These are phyloP conservation scores for Tulasnella sp. DNA, from an alignment of 768 basidiomycete genomes.

Conservation along the genomic window DNA sequence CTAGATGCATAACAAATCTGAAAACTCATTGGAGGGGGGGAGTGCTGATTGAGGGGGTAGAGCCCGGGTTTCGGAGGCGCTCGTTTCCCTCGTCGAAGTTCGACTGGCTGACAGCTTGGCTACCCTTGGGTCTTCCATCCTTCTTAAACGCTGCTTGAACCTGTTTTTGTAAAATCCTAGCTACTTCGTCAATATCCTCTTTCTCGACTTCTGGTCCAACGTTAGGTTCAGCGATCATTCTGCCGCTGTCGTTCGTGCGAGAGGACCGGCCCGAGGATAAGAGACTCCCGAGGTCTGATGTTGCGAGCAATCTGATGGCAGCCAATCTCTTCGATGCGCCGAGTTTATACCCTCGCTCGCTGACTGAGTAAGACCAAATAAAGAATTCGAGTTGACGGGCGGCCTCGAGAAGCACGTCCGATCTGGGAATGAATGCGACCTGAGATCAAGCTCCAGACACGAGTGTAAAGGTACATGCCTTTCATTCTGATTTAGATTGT, in stretches of 20 bases:
- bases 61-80: background rate
- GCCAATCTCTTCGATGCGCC: constrained; percentile 33
- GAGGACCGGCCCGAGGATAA: background rate
- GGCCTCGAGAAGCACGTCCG: constrained; percentile 33
- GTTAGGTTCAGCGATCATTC: background rate
- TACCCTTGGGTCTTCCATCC: background rate
- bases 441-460: constrained; percentile 22
- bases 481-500: background rate
- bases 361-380: constrained; percentile 44
- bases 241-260: background rate
- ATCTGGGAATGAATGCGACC: background rate
- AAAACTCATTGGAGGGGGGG: background rate
- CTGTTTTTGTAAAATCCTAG: background rate
- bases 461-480: constrained; percentile 20
- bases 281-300: background rate
- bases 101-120: background rate
- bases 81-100: background rate
- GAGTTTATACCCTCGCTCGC: constrained; percentile 42
- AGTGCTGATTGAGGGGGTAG: background rate
- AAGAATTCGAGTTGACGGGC: constrained; percentile 45
- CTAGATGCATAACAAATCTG: background rate
- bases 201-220: background rate
- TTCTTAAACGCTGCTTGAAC: background rate
- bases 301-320: constrained; percentile 33
- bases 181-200: background rate